Percentiles rank a stretch among this genome's conserved stretches.
These are phyloP conservation scores for Ceratopteris richardii DNA, from an alignment of 75 land plant genomes.

Conservation along the genomic window DNA sequence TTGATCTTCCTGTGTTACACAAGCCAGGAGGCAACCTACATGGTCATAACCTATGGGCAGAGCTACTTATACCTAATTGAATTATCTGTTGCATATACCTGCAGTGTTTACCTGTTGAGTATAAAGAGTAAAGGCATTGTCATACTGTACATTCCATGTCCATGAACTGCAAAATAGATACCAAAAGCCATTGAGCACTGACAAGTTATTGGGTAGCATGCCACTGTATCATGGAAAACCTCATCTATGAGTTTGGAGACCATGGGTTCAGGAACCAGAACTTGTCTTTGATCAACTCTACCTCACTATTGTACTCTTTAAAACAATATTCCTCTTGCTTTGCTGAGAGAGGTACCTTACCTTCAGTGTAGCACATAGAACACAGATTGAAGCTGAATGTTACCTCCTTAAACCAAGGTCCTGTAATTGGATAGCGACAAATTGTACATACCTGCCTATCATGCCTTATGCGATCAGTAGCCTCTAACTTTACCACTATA, in stretches of 20 bases:
- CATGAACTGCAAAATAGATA: too few relatives aligned
- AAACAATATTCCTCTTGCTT: slow-evolving; percentile 78
- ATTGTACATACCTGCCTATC: slow-evolving; percentile 23
- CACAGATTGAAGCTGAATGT: slow-evolving; percentile 66
- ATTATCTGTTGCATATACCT: too few relatives aligned
- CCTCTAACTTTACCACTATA: slow-evolving; percentile 68
- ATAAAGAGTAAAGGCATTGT: too few relatives aligned
- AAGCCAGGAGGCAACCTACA: too few relatives aligned
- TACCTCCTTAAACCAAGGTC: slow-evolving; percentile 32
- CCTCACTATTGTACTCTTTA: slow-evolving; percentile 72
- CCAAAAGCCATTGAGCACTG: too few relatives aligned
- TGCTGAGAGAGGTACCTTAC: slow-evolving; percentile 68
- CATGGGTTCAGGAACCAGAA: slow-evolving; percentile 20
- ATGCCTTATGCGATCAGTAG: slow-evolving; percentile 71
- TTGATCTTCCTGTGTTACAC: too few relatives aligned
- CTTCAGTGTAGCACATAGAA: slow-evolving; percentile 78
- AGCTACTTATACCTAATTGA: too few relatives aligned
- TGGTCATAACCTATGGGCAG: too few relatives aligned
- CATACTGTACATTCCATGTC: too few relatives aligned
- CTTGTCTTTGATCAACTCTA: slow-evolving; percentile 32
- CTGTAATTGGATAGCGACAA: slow-evolving; percentile 19
- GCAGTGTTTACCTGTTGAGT: too few relatives aligned
- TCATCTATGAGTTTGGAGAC: too few relatives aligned
- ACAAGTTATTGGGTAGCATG: too few relatives aligned
- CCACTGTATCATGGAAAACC: not conserved